phyloP scores from a whole-genome alignment of 306 rosid genomes.

The Gillenia trifoliata region DNA sequence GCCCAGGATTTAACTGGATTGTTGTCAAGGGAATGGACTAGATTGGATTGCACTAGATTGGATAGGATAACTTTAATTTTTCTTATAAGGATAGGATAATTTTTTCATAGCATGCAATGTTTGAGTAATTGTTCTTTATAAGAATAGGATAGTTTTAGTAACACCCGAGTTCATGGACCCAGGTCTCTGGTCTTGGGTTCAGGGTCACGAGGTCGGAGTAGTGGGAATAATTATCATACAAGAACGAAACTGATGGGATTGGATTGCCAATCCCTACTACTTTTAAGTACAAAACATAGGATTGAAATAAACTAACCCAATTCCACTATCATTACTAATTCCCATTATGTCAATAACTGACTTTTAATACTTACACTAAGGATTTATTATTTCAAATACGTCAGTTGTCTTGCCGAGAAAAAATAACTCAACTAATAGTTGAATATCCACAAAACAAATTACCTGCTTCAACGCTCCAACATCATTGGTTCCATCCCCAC shows the following conservation, averaged over 20 bases:
- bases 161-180: background rate
- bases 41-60: background rate
- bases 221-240: background rate
- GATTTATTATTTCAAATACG: background rate
- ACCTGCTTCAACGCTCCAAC: constrained; percentile 99
- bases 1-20: background rate
- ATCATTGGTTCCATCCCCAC: constrained; percentile 99
- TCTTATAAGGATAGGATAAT: background rate
- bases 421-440: background rate
- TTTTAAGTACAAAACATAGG: background rate
- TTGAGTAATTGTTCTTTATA: background rate
- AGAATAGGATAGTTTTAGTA: background rate
- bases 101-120: background rate
- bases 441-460: constrained; percentile 5
- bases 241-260: background rate
- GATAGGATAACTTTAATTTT: background rate
- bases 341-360: background rate
- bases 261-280: background rate
- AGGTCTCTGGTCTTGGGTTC: background rate
- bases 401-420: background rate
- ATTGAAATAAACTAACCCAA: background rate
- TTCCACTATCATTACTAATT: background rate
- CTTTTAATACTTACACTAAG: background rate
- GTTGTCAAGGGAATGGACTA: background rate
- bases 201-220: background rate